Base-by-base conservation (phyloP, 495 filamentous ascomycete genomes). In the Penicillium nucicola region DNA sequence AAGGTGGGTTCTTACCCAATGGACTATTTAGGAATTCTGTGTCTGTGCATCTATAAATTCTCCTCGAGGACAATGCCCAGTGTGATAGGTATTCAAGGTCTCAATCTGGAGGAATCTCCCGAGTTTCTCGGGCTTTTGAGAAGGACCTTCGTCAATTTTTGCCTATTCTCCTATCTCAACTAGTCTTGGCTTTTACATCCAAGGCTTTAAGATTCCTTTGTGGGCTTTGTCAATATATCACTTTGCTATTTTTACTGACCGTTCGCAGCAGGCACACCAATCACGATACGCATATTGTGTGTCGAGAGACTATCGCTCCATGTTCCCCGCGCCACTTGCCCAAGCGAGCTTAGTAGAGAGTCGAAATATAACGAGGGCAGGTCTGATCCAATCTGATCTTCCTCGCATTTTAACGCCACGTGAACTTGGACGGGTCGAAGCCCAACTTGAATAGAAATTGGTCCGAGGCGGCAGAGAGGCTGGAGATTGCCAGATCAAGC, bases 401-500 rank as follows among this genome's bases (percentile, higher is more conserved):
- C 23, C 18, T 32, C 10, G 19, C 17, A 2, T 4, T 23, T 25
- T 15, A 7, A 9, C 18, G 3, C 25, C 19, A 31, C 25, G 14
- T 15, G 5, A 36, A 30, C 9, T 33, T 41, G 28, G 22, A 30
- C 28, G 25, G 9, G 18, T 40, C 42, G 30, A 40, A 48, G 22
- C 8, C 45, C 10, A 34, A 20, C 4, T 28, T 20, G 18, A 17
- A 36, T 17, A 17, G 46, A 31, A 34, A 52, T 31, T 39, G 10
- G 20, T 4, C 23, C 45, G 23, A 37, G 47, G 48, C 58, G 23
- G 8, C 22, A 32, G 31, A 22, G 23, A 50, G 56, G 52, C 45
- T 56, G 48, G 45, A 49, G 57, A 33, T 55, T 53, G 49, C 9
- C 41, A 53, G 50, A 15, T 53, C 46, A 60, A 51, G 53, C 52